Evolutionary conservation across 2,329 filamentous ascomycete genomes (phyloP).

Genomic region (Penicillium sp.): DNA sequence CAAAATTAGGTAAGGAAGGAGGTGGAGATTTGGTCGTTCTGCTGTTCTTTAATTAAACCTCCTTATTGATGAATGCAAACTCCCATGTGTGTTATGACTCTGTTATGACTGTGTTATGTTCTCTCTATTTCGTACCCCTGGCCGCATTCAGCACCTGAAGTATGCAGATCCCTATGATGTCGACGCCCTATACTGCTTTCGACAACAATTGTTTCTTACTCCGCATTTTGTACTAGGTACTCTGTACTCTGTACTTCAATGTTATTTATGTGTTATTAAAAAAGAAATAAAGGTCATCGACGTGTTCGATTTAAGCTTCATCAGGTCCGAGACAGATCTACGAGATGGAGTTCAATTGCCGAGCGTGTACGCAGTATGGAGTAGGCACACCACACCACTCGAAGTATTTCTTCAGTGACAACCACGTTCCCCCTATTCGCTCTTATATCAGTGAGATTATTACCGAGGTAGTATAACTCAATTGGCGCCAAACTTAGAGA

Average conservation of each 20-base stretch:
- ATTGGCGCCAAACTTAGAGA: neutral
- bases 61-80: neutral
- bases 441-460: neutral
- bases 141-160: conserved; percentile 22
- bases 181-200: conserved; percentile 3
- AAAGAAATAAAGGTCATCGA: neutral
- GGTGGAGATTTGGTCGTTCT: neutral
- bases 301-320: conserved; percentile 19
- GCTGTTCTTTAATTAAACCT: neutral
- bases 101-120: neutral
- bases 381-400: neutral
- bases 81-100: neutral
- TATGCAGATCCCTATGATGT: conserved; percentile 29
- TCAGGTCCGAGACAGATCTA: conserved; percentile 24
- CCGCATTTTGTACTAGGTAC: neutral
- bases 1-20: conserved; percentile 19
- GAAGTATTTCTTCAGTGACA: neutral
- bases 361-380: neutral
- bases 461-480: neutral
- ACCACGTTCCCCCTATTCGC: neutral
- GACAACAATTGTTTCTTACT: neutral
- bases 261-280: neutral
- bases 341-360: conserved; percentile 1
- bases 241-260: neutral
- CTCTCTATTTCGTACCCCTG: conserved; percentile 11